phyloP scores from a whole-genome alignment of 2,329 filamentous ascomycete genomes.

The Penicillium griseofulvum region DNA sequence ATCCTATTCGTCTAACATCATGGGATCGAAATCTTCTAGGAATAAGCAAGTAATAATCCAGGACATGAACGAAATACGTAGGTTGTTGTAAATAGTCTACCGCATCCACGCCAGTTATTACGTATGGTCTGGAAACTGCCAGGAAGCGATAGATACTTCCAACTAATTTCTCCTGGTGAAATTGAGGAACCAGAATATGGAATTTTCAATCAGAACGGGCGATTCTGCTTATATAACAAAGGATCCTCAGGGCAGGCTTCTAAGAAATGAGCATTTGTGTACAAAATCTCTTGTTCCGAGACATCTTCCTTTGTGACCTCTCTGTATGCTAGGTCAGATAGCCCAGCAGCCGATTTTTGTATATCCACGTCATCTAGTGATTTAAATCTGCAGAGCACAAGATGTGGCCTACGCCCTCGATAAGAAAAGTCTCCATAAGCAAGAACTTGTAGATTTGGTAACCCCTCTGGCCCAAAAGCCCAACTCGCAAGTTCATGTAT shows the following conservation, averaged over 20 bases:
- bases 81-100: too few species aligned
- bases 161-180: neutral
- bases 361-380: neutral
- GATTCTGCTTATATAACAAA: neutral
- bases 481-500: neutral
- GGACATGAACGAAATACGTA: too few species aligned
- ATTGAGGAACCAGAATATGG: neutral
- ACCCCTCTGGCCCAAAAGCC: neutral
- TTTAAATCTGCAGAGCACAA: neutral
- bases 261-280: neutral
- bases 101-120: too few species aligned
- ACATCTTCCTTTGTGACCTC: neutral
- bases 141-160: too few species aligned
- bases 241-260: neutral
- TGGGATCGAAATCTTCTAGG: too few species aligned
- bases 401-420: neutral
- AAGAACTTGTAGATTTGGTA: neutral
- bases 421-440: neutral
- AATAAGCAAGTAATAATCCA: too few species aligned
- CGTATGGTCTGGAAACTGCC: too few species aligned
- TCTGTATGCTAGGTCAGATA: neutral
- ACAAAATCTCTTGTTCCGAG: neutral
- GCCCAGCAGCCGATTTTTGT: neutral
- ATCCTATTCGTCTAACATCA: too few species aligned
- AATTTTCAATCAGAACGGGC: neutral